These are phyloP conservation scores for Paraphoma chrysanthemicola DNA, from an alignment of 2,329 filamentous ascomycete species.

Conservation along the genomic window DNA sequence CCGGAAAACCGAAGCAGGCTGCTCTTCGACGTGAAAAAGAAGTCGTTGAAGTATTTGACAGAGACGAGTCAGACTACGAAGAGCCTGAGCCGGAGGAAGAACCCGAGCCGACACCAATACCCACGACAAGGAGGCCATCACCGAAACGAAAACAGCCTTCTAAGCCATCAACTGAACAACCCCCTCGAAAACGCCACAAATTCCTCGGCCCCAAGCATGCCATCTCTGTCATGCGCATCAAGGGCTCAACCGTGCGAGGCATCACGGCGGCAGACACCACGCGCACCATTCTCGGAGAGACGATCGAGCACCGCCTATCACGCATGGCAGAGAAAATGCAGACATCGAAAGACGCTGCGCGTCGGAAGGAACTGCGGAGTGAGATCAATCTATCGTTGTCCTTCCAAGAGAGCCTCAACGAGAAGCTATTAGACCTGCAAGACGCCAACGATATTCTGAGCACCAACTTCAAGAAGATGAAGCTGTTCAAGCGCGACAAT, in stretches of 20 bases:
- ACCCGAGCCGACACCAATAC: constrained; percentile 14
- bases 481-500: constrained; percentile 54
- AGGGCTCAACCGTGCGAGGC: constrained; percentile 40
- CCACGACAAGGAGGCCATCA: constrained; percentile 13
- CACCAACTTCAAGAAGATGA: constrained; percentile 54
- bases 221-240: constrained; percentile 48
- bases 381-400: constrained; percentile 57
- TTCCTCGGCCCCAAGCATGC: constrained; percentile 36
- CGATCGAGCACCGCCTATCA: constrained; percentile 54
- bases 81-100: constrained; percentile 23
- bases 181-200: constrained; percentile 38
- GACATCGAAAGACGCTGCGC: constrained; percentile 49
- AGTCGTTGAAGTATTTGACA: constrained; percentile 20
- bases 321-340: constrained; percentile 49
- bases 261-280: constrained; percentile 62
- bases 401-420: constrained; percentile 57
- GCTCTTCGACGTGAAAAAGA: constrained; percentile 2
- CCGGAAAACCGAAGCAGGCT: neutral
- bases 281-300: constrained; percentile 58
- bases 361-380: constrained; percentile 50
- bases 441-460: constrained; percentile 60
- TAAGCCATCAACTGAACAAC: constrained; percentile 26
- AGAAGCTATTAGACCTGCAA: constrained; percentile 59
- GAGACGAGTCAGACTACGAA: constrained; percentile 24
- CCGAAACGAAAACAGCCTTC: constrained; percentile 16